phyloP scores from a whole-genome alignment of 2,329 filamentous ascomycete genomes.

The Pseudogymnoascus destructans region DNA sequence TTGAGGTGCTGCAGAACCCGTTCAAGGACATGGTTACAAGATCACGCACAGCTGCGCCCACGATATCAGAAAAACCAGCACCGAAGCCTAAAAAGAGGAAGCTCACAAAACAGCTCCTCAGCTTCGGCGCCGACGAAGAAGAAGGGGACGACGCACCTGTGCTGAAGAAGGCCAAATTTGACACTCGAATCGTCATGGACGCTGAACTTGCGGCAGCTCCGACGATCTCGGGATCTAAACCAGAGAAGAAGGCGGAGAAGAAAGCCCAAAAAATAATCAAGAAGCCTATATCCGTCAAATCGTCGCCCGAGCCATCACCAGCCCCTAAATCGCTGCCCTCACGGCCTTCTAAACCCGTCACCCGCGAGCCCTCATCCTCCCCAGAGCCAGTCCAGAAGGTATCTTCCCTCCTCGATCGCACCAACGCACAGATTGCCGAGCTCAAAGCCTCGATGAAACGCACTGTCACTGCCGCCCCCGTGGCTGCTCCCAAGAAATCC shows the following conservation, averaged over 20 bases:
- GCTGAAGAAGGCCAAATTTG: constrained; percentile 65
- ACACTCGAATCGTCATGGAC: constrained; percentile 58
- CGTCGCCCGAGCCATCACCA: constrained; percentile 28
- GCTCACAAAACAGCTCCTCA: constrained; percentile 61
- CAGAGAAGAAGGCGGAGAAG: constrained; percentile 24
- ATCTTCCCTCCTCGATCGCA: constrained; percentile 44
- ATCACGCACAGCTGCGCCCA: constrained; percentile 41
- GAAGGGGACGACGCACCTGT: constrained; percentile 44
- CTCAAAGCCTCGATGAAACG: constrained; percentile 73
- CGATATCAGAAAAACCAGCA: constrained; percentile 32
- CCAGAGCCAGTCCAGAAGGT: constrained; percentile 26
- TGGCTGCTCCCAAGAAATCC: constrained; percentile 49
- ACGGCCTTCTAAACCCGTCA: constrained; percentile 25
- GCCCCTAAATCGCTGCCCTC: constrained; percentile 22
- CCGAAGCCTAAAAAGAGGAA: constrained; percentile 60
- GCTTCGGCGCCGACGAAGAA: constrained; percentile 56
- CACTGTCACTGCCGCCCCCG: constrained; percentile 37
- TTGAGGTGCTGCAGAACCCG: constrained; percentile 69
- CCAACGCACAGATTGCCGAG: constrained; percentile 68
- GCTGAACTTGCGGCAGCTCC: constrained; percentile 29
- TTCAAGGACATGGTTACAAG: constrained; percentile 71
- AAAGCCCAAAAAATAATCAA: constrained; percentile 23
- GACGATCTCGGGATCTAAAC: constrained; percentile 20
- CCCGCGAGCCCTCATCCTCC: constrained; percentile 26
- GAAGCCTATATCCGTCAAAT: constrained; percentile 25